Evolutionary conservation across 306 rosid genomes (phyloP), one percentile per base, ranked within the genome.

Genomic region (Ziziphus jujuba): DNA sequence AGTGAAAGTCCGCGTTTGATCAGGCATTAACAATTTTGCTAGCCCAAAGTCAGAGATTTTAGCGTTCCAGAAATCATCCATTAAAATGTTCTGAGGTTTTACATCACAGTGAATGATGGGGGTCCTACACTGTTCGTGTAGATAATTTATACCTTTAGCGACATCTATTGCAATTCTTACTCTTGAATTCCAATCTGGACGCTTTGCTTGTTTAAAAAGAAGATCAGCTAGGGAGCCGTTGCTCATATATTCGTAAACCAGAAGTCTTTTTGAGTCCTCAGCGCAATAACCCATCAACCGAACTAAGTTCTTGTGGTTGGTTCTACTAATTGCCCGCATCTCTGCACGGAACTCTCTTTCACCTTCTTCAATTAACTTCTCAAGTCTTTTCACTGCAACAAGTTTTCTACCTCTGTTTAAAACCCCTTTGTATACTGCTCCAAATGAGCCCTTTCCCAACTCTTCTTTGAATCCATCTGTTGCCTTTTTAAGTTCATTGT

Each of bases 251-350:
- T 69, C 73, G 20, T 69, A 69, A 53, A 68, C 63, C 7, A 68
- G 64, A 40, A 1, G 72, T 25, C 72, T 36, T 56, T 67, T 56
- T 6, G 72, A 24, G 15, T n/a, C 53, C 36, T 67, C 72, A 22
- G 36, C 2, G 0, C 72, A 67, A 31, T 54, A 67, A 17, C 72
- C 72, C 15, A 69, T 10, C 33, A 69, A 31, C 50, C 47, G 14
- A 17, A 69, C 74, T 7, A 69, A 31, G 59, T 69, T 69, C 59
- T 22, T 69, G 47, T 69, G 74, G 45, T 69, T 63, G 20, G 66
- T 59, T 47, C 74, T 69, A 20, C 74, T 66, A 31, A 69, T 69
- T 58, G 66, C 61, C 58, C 51, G 40, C 74, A 69, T 69, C 74
- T 69, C 59, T 8, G 74, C 58, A 1, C 12, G 58, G 14, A 69